Evolutionary conservation across 2,329 filamentous ascomycete species (phyloP).

Genomic region (Fusarium ambrosium): DNA sequence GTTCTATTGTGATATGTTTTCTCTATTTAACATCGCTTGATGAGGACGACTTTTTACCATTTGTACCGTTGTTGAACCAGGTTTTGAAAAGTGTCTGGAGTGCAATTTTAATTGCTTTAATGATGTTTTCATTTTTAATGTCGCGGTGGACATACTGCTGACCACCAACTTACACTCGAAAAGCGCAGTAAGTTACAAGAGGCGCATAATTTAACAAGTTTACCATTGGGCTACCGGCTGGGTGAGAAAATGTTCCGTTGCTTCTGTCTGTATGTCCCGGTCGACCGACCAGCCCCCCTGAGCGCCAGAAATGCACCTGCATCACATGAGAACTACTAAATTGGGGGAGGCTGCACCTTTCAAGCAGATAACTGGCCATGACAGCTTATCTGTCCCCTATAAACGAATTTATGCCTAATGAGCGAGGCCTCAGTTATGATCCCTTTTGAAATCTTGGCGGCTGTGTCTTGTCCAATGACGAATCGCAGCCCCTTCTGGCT

Average conservation of each 20-base stretch:
- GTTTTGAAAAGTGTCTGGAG: fast-evolving
- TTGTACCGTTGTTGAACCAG: too few species aligned
- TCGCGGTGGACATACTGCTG: too few species aligned
- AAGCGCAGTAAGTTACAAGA: not conserved
- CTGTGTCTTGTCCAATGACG: not conserved
- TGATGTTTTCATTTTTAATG: too few species aligned
- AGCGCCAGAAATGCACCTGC: not conserved
- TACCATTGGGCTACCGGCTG: not conserved
- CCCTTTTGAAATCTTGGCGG: too few species aligned
- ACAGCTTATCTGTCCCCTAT: not conserved
- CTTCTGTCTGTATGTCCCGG: not conserved
- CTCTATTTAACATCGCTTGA: too few species aligned
- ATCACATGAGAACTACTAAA: not conserved
- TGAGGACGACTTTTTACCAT: too few species aligned
- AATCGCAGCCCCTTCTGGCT: not conserved
- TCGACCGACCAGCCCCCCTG: not conserved
- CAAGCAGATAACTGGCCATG: fast-evolving
- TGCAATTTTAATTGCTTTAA: too few species aligned
- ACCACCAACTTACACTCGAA: too few species aligned
- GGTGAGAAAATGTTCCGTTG: not conserved
- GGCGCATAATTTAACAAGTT: not conserved
- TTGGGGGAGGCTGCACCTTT: not conserved
- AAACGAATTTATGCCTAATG: too few species aligned
- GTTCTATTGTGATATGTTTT: too few species aligned
- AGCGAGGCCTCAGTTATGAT: too few species aligned